A percentile compares a stretch with the other conserved stretches of the same genome.
These are phyloP conservation scores for Inosperma sp. DNA, from an alignment of 768 basidiomycete genomes.

Conservation along the genomic window DNA sequence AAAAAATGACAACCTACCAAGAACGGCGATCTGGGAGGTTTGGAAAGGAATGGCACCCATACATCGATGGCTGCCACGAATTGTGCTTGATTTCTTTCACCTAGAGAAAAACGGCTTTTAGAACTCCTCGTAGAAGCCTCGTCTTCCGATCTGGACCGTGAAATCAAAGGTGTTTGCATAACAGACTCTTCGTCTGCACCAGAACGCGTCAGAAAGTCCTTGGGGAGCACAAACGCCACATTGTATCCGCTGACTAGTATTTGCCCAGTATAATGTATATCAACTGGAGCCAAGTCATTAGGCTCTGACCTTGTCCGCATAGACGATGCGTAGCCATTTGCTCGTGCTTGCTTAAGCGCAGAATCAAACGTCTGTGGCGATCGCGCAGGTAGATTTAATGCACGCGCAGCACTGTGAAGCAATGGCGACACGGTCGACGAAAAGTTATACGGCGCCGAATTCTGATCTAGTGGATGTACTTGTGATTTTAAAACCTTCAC, in stretches of 20 bases:
- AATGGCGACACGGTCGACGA: slow-evolving; percentile 58
- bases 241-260: slow-evolving; percentile 75
- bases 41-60: slow-evolving; percentile 63
- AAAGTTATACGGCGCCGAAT: slow-evolving; percentile 72
- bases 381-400: slow-evolving; percentile 60
- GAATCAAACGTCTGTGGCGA: slow-evolving; percentile 56
- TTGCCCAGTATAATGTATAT: slow-evolving; percentile 65
- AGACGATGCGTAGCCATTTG: slow-evolving; percentile 29
- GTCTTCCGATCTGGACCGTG: slow-evolving; percentile 27
- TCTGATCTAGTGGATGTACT: slow-evolving; percentile 70
- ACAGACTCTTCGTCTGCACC: slow-evolving; percentile 14
- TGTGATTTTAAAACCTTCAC: slow-evolving; percentile 68
- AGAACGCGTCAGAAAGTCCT: slow-evolving; percentile 44
- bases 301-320: slow-evolving; percentile 36
- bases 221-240: slow-evolving; percentile 73
- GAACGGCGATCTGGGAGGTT: slow-evolving; percentile 71
- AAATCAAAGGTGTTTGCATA: background rate
- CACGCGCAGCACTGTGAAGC: slow-evolving; percentile 63
- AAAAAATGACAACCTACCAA: slow-evolving; percentile 41
- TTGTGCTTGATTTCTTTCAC: slow-evolving; percentile 57
- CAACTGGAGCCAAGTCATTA: slow-evolving; percentile 43
- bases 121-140: slow-evolving; percentile 24
- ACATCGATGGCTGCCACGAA: slow-evolving; percentile 82
- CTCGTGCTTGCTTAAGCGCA: slow-evolving; percentile 44
- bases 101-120: slow-evolving; percentile 49